These are phyloP conservation scores for Erodium trifolium DNA, from an alignment of 441 rosid species.

Conservation along the genomic window DNA sequence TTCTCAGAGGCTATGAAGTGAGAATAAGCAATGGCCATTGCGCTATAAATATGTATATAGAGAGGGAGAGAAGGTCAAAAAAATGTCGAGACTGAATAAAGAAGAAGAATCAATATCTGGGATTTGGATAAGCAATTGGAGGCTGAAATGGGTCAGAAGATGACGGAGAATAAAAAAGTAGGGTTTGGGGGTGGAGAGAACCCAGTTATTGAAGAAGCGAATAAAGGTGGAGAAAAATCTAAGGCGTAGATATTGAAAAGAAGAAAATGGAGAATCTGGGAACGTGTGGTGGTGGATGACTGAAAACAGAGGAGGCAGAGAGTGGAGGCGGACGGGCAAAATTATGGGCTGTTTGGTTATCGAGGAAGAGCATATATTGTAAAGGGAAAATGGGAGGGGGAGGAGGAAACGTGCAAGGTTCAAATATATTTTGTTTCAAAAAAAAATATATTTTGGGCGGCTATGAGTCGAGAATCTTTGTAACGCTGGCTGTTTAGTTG, in stretches of 20 bases:
- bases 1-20: slow-evolving; percentile 44
- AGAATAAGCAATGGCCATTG: slow-evolving; percentile 61
- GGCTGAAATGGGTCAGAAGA: background rate
- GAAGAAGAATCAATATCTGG: background rate
- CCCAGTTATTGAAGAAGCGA: too few species aligned
- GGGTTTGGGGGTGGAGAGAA: too few species aligned
- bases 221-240: background rate
- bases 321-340: background rate
- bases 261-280: background rate
- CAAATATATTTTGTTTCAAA: background rate
- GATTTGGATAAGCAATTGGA: background rate
- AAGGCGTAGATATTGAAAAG: background rate
- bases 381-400: background rate
- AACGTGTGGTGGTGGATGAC: background rate
- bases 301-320: background rate
- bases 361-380: background rate
- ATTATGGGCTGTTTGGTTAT: background rate
- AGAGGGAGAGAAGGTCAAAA: background rate
- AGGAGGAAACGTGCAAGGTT: background rate
- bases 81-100: background rate
- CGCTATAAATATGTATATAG: background rate
- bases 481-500: too few species aligned
- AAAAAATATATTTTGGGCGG: background rate
- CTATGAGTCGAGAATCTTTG: too few species aligned
- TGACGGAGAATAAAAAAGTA: background rate